Percentiles rank a stretch among this genome's conserved stretches.
These are phyloP conservation scores for Marchantia polymorpha DNA, from an alignment of 225 moss, liverwort and hornwort species.

Conservation along the genomic window DNA sequence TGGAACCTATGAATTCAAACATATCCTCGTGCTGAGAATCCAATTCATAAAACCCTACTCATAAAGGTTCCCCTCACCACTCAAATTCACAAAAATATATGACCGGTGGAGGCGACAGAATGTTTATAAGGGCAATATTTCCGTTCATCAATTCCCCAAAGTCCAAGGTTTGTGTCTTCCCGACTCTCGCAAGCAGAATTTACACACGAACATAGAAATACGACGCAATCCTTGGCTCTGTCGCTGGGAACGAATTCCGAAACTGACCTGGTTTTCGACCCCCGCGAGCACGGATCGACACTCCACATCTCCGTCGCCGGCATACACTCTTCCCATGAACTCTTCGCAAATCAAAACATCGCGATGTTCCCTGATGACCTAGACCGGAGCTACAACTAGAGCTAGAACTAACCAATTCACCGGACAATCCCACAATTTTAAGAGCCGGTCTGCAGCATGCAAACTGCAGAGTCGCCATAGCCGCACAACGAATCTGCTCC, in stretches of 20 bases:
- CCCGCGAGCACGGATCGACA: constrained; percentile 26
- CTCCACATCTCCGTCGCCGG: constrained; percentile 7
- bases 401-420: constrained; percentile 10
- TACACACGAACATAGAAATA: background rate
- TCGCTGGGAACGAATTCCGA: background rate
- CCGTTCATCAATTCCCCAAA: too few species aligned
- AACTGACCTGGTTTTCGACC: constrained; percentile 23
- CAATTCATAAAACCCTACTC: too few species aligned
- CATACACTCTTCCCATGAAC: background rate
- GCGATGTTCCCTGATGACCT: constrained; percentile 6
- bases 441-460: constrained; percentile 22
- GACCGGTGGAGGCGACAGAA: too few species aligned
- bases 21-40: too few species aligned
- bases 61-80: too few species aligned
- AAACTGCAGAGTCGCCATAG: constrained; percentile 31
- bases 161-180: too few species aligned
- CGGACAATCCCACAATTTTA: constrained; percentile 11
- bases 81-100: too few species aligned
- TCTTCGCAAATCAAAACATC: constrained; percentile 8
- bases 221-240: too few species aligned
- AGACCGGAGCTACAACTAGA: background rate
- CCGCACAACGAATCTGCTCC: background rate
- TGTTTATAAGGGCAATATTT: too few species aligned
- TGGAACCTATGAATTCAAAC: too few species aligned
- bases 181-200: background rate